phyloP scores from a whole-genome alignment of 345 rosid species.

The Microcos paniculata region DNA sequence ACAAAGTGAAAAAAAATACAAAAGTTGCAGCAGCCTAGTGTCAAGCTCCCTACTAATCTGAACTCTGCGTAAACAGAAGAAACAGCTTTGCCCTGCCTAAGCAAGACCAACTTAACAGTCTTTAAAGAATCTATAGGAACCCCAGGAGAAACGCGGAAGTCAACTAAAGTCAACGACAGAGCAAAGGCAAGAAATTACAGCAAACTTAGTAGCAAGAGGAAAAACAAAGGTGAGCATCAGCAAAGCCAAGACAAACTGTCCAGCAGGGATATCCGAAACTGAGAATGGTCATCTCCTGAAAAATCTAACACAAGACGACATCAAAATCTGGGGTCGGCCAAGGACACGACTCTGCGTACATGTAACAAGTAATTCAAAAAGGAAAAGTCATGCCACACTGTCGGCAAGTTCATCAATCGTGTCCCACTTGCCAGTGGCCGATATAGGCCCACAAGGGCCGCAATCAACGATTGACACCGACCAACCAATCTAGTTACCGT shows the following conservation, averaged over 20 bases:
- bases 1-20: not conserved
- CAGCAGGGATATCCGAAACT: not conserved
- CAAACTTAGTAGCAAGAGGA: too few species aligned
- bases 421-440: not conserved
- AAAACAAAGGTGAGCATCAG: too few species aligned
- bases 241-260: too few species aligned
- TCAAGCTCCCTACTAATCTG: not conserved
- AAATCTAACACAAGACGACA: not conserved
- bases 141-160: not conserved
- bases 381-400: not conserved
- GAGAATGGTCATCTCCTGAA: not conserved
- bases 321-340: not conserved
- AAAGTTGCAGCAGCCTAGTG: not conserved
- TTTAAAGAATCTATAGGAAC: not conserved
- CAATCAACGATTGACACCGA: too few species aligned
- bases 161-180: not conserved
- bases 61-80: not conserved
- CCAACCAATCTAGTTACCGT: too few species aligned
- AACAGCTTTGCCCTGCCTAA: not conserved
- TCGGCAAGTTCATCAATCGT: not conserved
- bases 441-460: not conserved
- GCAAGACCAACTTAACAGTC: not conserved
- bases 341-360: not conserved
- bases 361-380: not conserved
- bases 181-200: not conserved